Conservation (phyloP, 1,139 yeast genomes). For the Taphrina flavorubra region DNA sequence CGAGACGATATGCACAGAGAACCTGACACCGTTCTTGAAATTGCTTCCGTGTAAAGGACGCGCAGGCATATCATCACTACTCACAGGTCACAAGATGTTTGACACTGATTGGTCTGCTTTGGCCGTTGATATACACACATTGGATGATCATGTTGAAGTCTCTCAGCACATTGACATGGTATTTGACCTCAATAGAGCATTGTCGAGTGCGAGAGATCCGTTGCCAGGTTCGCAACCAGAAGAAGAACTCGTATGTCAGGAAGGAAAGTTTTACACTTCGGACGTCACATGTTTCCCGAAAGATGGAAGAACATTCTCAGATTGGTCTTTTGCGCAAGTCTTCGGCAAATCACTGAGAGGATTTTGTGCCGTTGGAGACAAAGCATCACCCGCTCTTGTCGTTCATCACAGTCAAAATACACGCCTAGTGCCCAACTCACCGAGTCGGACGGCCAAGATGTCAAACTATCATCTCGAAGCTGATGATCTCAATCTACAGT, state of each 20-base stretch:
- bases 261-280: conserved; percentile 60
- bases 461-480: conserved; percentile 3
- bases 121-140: conserved; percentile 79
- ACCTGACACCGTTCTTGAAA: conserved; percentile 89
- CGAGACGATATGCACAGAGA: conserved; percentile 97
- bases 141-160: conserved; percentile 58
- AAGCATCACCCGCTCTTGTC: neutral
- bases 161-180: conserved; percentile 76
- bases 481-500: conserved; percentile 23
- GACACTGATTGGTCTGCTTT: conserved; percentile 94
- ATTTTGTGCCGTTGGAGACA: conserved; percentile 36
- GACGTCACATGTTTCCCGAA: conserved; percentile 79
- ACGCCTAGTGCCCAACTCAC: conserved; percentile 21
- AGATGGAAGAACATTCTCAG: conserved; percentile 58
- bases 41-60: conserved; percentile 90
- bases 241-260: conserved; percentile 72
- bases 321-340: conserved; percentile 65
- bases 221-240: conserved; percentile 64
- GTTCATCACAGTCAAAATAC: conserved; percentile 21
- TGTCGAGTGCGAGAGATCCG: conserved; percentile 49
- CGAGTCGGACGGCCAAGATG: neutral
- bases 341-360: conserved; percentile 53
- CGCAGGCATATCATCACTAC: conserved; percentile 81
- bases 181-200: conserved; percentile 74
- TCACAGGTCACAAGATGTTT: conserved; percentile 95